Conservation (phyloP, 139 green algal genomes). For the Ettlia oleoabundans region DNA sequence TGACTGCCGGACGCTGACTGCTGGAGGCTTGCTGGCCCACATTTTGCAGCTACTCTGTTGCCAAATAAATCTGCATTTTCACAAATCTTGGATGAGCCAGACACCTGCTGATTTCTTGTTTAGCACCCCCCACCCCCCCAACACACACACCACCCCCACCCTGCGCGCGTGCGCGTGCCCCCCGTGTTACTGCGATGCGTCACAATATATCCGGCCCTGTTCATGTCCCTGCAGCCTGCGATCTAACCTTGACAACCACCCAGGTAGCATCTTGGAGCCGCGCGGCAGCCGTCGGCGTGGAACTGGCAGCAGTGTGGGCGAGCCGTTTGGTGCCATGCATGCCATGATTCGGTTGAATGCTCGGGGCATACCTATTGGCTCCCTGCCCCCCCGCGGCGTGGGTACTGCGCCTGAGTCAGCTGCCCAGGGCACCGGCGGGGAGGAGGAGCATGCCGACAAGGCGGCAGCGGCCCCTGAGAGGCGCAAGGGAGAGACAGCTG, state of each 20-base stretch:
- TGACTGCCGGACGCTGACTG: too few species aligned
- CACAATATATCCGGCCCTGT: neutral
- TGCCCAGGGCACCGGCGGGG: neutral
- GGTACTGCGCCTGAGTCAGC: neutral
- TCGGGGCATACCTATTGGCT: conserved; percentile 33
- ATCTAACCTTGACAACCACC: conserved; percentile 86
- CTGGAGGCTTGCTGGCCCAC: too few species aligned
- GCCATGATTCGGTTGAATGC: conserved; percentile 35
- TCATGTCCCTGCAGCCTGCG: conserved; percentile 55
- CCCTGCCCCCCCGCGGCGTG: conserved; percentile 3
- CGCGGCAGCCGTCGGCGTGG: conserved; percentile 23
- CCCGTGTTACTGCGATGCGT: too few species aligned
- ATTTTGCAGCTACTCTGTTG: too few species aligned
- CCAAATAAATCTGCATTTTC: too few species aligned
- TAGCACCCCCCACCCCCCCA: too few species aligned
- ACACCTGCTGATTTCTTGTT: too few species aligned
- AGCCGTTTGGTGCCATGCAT: neutral
- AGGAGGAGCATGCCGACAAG: neutral
- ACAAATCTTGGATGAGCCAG: too few species aligned
- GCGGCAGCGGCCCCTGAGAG: conserved; percentile 22
- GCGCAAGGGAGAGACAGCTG: conserved; percentile 77
- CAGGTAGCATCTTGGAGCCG: conserved; percentile 66
- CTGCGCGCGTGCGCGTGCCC: too few species aligned
- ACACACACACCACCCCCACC: too few species aligned
- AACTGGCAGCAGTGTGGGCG: neutral